A percentile compares a stretch with the other conserved stretches of the same genome.
phyloP scores from a whole-genome alignment of 2,329 filamentous ascomycete species.

The Aureobasidium musti region DNA sequence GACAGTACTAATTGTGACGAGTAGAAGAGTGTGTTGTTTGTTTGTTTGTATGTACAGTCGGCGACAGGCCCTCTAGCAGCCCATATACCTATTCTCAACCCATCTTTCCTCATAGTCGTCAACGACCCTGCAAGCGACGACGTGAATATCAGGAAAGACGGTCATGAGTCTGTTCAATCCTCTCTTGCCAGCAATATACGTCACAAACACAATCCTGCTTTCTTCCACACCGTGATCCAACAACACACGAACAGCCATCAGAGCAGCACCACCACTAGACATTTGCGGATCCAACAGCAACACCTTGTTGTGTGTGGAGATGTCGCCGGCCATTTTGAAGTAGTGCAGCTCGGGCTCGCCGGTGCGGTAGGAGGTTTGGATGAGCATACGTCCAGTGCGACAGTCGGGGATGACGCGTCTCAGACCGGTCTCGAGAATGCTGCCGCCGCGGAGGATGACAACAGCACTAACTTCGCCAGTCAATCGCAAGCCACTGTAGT shows the following conservation, averaged over 20 bases:
- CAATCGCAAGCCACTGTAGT: constrained; percentile 70
- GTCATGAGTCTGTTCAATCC: constrained; percentile 82
- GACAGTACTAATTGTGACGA: not conserved
- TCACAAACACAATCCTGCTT: constrained; percentile 85
- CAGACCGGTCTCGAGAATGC: constrained; percentile 82
- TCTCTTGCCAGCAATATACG: constrained; percentile 82
- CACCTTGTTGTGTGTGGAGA: constrained; percentile 74
- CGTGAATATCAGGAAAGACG: constrained; percentile 83
- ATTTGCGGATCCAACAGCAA: constrained; percentile 91
- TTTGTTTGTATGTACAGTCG: not conserved
- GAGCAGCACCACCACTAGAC: constrained; percentile 78
- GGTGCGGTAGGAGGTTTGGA: constrained; percentile 77
- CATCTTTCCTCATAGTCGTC: constrained; percentile 82
- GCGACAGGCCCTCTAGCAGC: not conserved
- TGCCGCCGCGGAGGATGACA: constrained; percentile 83
- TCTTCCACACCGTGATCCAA: constrained; percentile 89
- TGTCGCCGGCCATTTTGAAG: constrained; percentile 73
- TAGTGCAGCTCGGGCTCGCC: constrained; percentile 94
- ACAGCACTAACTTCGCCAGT: constrained; percentile 79
- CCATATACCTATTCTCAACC: constrained; percentile 77
- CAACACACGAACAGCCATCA: constrained; percentile 97
- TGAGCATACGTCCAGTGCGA: constrained; percentile 81
- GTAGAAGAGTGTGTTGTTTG: not conserved
- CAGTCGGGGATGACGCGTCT: constrained; percentile 92
- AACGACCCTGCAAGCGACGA: constrained; percentile 81